Conservation (phyloP, 768 basidiomycete genomes). For the Naganishia friedmannii region DNA sequence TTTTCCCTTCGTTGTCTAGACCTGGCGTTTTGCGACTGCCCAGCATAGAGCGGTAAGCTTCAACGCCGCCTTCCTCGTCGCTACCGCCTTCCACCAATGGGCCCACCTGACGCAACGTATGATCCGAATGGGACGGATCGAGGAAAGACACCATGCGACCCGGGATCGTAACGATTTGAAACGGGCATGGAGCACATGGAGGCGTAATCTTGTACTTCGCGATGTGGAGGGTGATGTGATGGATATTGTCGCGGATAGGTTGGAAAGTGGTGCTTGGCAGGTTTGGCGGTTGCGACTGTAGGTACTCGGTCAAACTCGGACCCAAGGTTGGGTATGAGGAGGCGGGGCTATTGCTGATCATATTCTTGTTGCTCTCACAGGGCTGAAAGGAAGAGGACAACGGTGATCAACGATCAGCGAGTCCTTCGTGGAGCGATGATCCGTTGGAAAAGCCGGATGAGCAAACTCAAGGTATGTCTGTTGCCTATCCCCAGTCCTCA, state of each 20-base stretch:
- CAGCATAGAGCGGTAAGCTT: conserved; percentile 20
- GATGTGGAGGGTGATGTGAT: not conserved
- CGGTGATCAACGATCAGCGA: not conserved
- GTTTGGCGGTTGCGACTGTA: conserved; percentile 4
- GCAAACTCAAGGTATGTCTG: not conserved
- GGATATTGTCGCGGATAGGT: conserved; percentile 2
- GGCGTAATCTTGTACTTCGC: conserved; percentile 1
- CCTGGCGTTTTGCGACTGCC: conserved; percentile 14
- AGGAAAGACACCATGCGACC: not conserved
- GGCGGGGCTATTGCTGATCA: not conserved
- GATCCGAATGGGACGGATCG: conserved; percentile 16
- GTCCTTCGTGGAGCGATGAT: not conserved
- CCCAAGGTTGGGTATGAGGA: no score
- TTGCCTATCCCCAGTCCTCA: not conserved
- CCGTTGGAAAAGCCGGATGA: conserved; percentile 7
- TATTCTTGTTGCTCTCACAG: not conserved
- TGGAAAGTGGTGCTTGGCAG: conserved; percentile 5
- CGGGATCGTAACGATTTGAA: conserved; percentile 12
- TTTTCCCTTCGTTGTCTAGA: not conserved
- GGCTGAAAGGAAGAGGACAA: conserved; percentile 3
- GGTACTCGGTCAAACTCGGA: not conserved
- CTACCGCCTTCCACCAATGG: conserved; percentile 16
- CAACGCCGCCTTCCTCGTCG: conserved; percentile 18
- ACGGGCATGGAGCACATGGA: not conserved
- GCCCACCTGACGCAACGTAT: not conserved